Evolutionary conservation across 2,329 filamentous ascomycete species (phyloP).

Genomic region (Cryphonectria parasitica): DNA sequence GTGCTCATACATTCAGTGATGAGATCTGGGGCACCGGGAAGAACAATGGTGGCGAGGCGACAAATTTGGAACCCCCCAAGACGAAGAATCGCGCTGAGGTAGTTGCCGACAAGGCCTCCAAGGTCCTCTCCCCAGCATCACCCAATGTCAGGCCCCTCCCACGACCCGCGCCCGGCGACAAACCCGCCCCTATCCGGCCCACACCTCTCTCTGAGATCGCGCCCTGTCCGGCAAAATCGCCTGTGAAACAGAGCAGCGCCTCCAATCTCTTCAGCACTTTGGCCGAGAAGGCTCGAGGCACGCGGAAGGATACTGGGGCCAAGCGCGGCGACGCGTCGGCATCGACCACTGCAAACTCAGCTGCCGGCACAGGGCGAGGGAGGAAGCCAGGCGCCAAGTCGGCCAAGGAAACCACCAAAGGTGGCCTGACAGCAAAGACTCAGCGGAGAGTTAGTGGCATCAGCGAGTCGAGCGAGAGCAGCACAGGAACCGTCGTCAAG

Average conservation of each 20-base stretch:
- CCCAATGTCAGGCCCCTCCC: constrained; percentile 75
- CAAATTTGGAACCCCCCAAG: constrained; percentile 65
- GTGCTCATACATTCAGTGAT: constrained; percentile 53
- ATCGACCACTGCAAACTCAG: constrained; percentile 43
- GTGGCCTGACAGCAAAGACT: constrained; percentile 46
- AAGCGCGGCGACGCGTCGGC: constrained; percentile 37
- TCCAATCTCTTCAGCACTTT: constrained; percentile 57
- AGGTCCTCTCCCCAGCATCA: constrained; percentile 80
- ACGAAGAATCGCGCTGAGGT: constrained; percentile 60
- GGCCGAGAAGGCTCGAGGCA: constrained; percentile 64
- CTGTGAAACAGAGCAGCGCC: constrained; percentile 57
- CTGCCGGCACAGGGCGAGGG: constrained; percentile 33
- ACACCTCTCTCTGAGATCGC: constrained; percentile 60
- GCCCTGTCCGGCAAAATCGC: constrained; percentile 63
- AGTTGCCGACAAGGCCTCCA: constrained; percentile 48
- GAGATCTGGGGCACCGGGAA: constrained; percentile 71
- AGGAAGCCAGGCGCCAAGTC: constrained; percentile 34
- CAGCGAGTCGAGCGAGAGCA: constrained; percentile 67
- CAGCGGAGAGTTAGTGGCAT: constrained; percentile 59
- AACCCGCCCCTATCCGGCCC: constrained; percentile 61
- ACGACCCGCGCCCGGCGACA: constrained; percentile 57
- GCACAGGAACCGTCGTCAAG: constrained; percentile 66
- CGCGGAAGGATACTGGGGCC: constrained; percentile 43
- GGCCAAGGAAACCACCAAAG: constrained; percentile 40
- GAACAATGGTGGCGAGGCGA: constrained; percentile 68